These are phyloP conservation scores for Immersiporthe knoxdaviesiana DNA, from an alignment of 2,329 filamentous ascomycete species.

Conservation along the genomic window DNA sequence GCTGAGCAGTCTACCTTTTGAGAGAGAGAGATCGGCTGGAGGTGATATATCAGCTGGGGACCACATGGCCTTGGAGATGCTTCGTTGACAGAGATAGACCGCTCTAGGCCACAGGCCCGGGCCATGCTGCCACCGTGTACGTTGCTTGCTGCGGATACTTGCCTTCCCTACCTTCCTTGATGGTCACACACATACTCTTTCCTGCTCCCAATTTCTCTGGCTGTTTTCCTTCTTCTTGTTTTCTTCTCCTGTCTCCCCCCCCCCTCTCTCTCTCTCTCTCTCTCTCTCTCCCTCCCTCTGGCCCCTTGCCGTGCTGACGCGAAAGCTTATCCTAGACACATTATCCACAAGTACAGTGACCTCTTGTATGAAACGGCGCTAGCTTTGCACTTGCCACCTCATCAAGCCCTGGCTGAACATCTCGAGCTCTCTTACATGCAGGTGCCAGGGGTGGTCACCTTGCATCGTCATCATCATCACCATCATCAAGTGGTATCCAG, in stretches of 20 bases:
- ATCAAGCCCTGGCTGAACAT: not conserved
- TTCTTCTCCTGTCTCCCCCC: too few species aligned
- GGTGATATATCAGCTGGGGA: too few species aligned
- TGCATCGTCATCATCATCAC: too few species aligned
- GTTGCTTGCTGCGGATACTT: not conserved
- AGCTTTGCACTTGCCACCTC: not conserved
- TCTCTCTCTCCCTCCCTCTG: too few species aligned
- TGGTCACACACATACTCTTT: not conserved
- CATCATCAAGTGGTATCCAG: not conserved
- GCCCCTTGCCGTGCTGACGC: too few species aligned
- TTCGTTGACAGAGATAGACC: not conserved
- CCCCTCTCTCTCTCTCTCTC: not conserved
- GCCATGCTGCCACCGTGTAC: not conserved
- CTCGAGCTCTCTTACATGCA: not conserved
- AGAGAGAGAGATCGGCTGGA: too few species aligned
- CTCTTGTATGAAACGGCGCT: not conserved
- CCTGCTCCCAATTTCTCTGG: not conserved
- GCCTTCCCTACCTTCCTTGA: not conserved
- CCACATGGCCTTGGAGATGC: not conserved
- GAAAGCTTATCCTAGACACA: not conserved
- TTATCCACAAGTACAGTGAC: not conserved
- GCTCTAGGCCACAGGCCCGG: too few species aligned
- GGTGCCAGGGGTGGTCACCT: not conserved
- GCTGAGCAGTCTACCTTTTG: too few species aligned
- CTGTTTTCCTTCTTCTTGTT: too few species aligned